A percentile compares a stretch with the other conserved stretches of the same genome.
These are phyloP conservation scores for Yamadazyma atmosphaerica DNA, from an alignment of 1,139 yeast genomes.

Conservation along the genomic window DNA sequence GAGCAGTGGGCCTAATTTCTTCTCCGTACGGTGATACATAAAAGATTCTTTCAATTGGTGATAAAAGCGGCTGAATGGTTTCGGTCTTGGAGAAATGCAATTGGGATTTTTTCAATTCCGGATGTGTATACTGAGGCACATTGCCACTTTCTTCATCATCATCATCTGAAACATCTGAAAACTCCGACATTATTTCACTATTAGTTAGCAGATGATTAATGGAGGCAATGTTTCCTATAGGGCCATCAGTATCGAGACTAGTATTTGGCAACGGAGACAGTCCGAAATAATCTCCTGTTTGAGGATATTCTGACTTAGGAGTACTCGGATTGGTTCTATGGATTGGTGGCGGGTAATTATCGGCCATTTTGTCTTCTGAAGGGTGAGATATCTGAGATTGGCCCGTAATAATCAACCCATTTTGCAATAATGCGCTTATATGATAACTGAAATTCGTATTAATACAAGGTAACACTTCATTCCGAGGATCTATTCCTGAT, in stretches of 20 bases:
- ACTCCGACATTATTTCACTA: slow-evolving; percentile 12
- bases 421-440: slow-evolving; percentile 70
- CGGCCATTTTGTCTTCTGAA: slow-evolving; percentile 22
- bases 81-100: slow-evolving; percentile 65
- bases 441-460: slow-evolving; percentile 86
- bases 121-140: slow-evolving; percentile 75
- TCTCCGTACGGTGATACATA: slow-evolving; percentile 89
- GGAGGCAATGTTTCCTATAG: slow-evolving; percentile 13
- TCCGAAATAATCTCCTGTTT: slow-evolving; percentile 9
- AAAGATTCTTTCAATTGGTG: slow-evolving; percentile 72
- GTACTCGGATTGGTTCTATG: slow-evolving; percentile 38
- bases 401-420: slow-evolving; percentile 83
- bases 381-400: slow-evolving; percentile 96
- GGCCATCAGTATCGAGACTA: slow-evolving; percentile 3
- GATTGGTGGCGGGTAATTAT: slow-evolving; percentile 40
- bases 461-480: slow-evolving; percentile 74
- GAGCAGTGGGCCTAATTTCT: slow-evolving; percentile 79
- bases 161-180: slow-evolving; percentile 24
- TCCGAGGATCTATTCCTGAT: slow-evolving; percentile 56
- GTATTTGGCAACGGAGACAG: slow-evolving; percentile 3
- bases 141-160: slow-evolving; percentile 53
- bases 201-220: slow-evolving; percentile 12
- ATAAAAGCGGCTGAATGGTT: slow-evolving; percentile 57
- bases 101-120: slow-evolving; percentile 73
- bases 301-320: slow-evolving; percentile 24